Base-by-base conservation (phyloP, 768 basidiomycete genomes). In the Boletellus emodensis region DNA sequence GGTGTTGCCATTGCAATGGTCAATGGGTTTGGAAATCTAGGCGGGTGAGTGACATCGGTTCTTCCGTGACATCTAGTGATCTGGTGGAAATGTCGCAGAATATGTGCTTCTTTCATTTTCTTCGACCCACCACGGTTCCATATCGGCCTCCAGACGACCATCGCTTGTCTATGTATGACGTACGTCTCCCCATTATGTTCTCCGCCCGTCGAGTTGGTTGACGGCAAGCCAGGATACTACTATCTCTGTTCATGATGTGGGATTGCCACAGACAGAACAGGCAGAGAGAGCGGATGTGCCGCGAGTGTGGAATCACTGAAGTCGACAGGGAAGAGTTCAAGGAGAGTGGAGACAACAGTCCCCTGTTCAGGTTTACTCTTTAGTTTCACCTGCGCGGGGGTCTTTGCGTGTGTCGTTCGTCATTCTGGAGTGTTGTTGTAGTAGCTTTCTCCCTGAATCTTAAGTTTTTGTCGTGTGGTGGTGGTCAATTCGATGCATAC, bases 21-120 rank as follows among this genome's bases (percentile, higher is more conserved):
- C 12, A 75, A 75, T 34, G 78, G 77, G 12, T 48, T 80, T 38
- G 81, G 77, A n/a, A 84, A 81, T 54, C 59, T 82, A 14, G 80
- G 81, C 52, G 80, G 80, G 58, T 75, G 41, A 42, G 66, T 53
- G 10, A 14, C 44, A 10, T 35, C 3, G 65, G 12, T 70, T 68
- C 36, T n/a, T 38, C 28, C 26, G 33, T 8, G 5, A 13, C 24
- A 3, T 22, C 14, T 35, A n/a, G 11, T 40, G 36, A 37, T 18
- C 36, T 56, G 32, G 13, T 15, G 7, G 20, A 37, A 47, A 14
- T 14, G n/a, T 43, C 8, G 12, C 41, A 75, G 73, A 35, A 66
- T 75, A 52, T 71, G 67, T 50, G 61, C 73, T 1, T 68, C 75
- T 2, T 76, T 69, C 49, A 60, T 76, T 24, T 76, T 75, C 48